Conservation (phyloP, 2,329 filamentous ascomycete species). For the Calycina herbarum region DNA sequence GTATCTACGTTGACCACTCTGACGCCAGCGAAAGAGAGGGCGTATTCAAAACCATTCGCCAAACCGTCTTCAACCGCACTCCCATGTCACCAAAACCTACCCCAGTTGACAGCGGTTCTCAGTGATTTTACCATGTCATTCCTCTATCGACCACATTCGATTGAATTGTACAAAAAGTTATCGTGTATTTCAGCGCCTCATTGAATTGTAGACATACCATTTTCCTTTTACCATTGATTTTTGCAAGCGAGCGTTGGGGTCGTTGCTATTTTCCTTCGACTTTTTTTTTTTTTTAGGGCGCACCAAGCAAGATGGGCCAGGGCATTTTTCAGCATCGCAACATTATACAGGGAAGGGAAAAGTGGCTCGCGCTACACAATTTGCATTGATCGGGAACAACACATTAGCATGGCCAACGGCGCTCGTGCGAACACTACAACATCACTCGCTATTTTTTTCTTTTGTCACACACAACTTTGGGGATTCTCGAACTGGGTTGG, state of each 20-base stretch:
- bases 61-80: conserved; percentile 57
- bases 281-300: conserved; percentile 25
- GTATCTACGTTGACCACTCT: conserved; percentile 54
- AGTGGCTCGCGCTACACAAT: conserved; percentile 38
- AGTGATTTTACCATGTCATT: conserved; percentile 28
- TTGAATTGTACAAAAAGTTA: conserved; percentile 24
- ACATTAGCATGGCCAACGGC: conserved; percentile 4
- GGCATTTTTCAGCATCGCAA: conserved; percentile 27
- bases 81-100: conserved; percentile 34
- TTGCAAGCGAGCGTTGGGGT: conserved; percentile 18
- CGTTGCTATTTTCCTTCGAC: conserved; percentile 17
- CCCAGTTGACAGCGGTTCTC: conserved; percentile 24
- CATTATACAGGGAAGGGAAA: conserved; percentile 37
- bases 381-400: conserved; percentile 24
- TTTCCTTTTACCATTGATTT: conserved; percentile 27
- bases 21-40: conserved; percentile 45
- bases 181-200: conserved; percentile 24
- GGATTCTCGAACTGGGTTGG: background rate
- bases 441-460: background rate
- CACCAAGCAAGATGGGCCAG: conserved; percentile 26
- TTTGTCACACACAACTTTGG: background rate
- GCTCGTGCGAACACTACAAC: background rate
- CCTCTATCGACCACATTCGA: conserved; percentile 16
- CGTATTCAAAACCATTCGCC: conserved; percentile 57
- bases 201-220: conserved; percentile 26